Evolutionary conservation across 495 filamentous ascomycete genomes (phyloP).

Genomic region (Penicillium lividum): DNA sequence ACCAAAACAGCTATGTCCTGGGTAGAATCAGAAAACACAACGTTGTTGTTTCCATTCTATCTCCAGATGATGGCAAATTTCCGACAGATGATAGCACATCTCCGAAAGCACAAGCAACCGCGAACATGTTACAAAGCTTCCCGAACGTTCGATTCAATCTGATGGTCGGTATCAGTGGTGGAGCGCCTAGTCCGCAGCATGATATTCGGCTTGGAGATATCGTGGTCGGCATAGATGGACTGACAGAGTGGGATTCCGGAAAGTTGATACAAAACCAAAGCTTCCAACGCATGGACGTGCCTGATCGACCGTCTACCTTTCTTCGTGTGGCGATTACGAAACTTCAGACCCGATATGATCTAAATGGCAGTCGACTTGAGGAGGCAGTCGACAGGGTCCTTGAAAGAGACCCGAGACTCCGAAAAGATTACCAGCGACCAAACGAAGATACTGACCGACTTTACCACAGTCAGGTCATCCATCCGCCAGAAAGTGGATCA

Average conservation of each 20-base stretch:
- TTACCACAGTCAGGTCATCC: background rate
- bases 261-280: background rate
- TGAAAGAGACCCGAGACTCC: background rate
- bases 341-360: background rate
- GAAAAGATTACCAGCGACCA: background rate
- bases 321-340: background rate
- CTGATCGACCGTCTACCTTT: background rate
- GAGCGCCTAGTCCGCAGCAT: slow-evolving; percentile 19
- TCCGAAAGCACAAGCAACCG: slow-evolving; percentile 1
- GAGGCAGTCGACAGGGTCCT: background rate
- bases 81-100: background rate
- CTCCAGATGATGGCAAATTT: slow-evolving; percentile 13
- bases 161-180: slow-evolving; percentile 31
- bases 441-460: background rate
- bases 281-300: background rate
- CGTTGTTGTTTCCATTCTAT: slow-evolving; percentile 31
- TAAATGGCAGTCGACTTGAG: background rate
- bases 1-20: slow-evolving; percentile 38
- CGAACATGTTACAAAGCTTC: slow-evolving; percentile 36
- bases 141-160: slow-evolving; percentile 30
- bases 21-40: slow-evolving; percentile 36
- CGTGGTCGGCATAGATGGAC: slow-evolving; percentile 13
- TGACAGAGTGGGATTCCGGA: background rate
- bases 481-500: background rate
- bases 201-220: slow-evolving; percentile 29